phyloP scores from a whole-genome alignment of 345 rosid species.

The Euphorbia peplus region DNA sequence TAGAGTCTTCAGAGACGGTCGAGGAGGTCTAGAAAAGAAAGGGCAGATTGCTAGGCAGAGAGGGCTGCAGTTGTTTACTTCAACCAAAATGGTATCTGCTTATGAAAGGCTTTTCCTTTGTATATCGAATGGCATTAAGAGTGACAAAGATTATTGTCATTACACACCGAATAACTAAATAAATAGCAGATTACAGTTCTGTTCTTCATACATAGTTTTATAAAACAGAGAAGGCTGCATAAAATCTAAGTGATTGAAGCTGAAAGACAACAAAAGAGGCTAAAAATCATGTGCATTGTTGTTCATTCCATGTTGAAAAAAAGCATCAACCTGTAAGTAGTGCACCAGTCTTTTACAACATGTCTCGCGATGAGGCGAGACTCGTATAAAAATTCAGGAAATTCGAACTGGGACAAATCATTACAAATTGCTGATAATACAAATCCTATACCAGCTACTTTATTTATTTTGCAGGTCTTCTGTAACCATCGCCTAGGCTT shows the following conservation, averaged over 20 bases:
- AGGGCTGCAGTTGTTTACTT: slow-evolving; percentile 69
- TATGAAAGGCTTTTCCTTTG: slow-evolving; percentile 86
- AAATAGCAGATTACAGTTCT: not conserved
- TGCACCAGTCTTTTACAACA: not conserved
- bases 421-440: slow-evolving; percentile 13
- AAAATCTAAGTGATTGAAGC: not conserved
- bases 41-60: slow-evolving; percentile 59
- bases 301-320: too few relatives aligned
- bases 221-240: not conserved
- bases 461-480: slow-evolving; percentile 23
- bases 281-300: not conserved
- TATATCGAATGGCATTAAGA: slow-evolving; percentile 38
- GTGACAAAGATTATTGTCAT: slow-evolving; percentile 40
- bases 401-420: not conserved
- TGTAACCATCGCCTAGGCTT: slow-evolving; percentile 13
- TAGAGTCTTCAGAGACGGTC: slow-evolving; percentile 55
- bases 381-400: slow-evolving; percentile 9
- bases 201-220: not conserved
- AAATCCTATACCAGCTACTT: slow-evolving; percentile 15
- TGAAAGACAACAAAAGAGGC: not conserved
- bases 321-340: too few relatives aligned
- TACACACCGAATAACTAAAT: slow-evolving; percentile 20
- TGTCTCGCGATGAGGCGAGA: slow-evolving; percentile 1
- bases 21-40: slow-evolving; percentile 54
- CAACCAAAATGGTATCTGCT: slow-evolving; percentile 85